Base-by-base conservation (phyloP, 441 rosid species). In the Oxalis stricta region DNA sequence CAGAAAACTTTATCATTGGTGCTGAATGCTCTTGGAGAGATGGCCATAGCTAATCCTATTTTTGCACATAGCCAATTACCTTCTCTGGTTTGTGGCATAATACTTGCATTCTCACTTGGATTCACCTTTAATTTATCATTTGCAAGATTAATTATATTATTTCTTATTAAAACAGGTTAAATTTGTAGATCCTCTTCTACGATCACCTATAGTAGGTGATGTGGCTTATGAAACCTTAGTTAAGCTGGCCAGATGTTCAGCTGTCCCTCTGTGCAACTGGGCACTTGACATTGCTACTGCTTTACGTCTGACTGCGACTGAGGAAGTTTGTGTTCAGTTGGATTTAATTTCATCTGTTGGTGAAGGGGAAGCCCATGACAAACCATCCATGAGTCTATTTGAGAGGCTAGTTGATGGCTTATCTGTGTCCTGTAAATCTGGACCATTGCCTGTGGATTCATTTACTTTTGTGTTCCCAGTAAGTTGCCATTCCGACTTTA, bases 21-120 rank as follows among this genome's bases (percentile, higher is more conserved):
- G 75, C 95, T 93, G 34, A 63, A 61, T 50, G 83, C 88, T 34
- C 84, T 88, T 41, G 99, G 97, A 47, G 93, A 84, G 60, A 83
- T 93, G 82, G 73, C 93, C 37, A 52, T 75, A 44, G 78, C 96
- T 33, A 93, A 88, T 72, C 91, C 95, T 45, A 70, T 88, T 44
- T 93, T 84, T 68, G 88, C 95, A 18, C 99, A 88, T 77, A 81
- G 99, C 59, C 95, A 84, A 58, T 73, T 93, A 60, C 86, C 86
- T 45, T 73, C 77, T 38, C 69, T 93, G 99, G 99, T 93, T 58
- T 28, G 91, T 69, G 10, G 34, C 40, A 11, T 12, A 5, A 44
- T 24, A n/a, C 44, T 48, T 23, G 31, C 8, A 5, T 2, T 2
- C 10, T 26, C 10, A 26, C 3, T 6, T 26, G 2, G 7, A 26